Conservation (phyloP, 306 rosid genomes). For the Castanea sativa region DNA sequence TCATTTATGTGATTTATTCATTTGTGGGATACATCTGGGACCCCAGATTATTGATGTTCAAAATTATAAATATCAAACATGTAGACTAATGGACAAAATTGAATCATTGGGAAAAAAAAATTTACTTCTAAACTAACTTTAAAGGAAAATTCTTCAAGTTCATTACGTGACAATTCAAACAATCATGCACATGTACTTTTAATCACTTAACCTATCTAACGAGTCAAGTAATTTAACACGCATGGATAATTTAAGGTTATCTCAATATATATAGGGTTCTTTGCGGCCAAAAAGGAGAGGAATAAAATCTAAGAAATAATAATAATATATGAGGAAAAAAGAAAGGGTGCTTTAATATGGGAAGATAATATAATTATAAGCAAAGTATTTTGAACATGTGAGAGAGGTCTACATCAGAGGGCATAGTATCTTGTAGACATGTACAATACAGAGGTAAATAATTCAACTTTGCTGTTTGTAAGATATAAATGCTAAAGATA, state of each 20-base stretch:
- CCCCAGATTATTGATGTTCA: background rate
- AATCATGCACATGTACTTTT: no score
- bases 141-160: no score
- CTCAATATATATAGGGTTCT: no score
- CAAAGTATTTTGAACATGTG: background rate
- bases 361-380: constrained; percentile 12
- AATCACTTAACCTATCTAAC: no score
- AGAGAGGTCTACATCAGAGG: constrained; percentile 40
- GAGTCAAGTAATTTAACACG: no score
- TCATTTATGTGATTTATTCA: background rate
- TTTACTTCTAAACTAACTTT: no score
- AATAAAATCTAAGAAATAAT: background rate
- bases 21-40: background rate
- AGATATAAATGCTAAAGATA: constrained; percentile 38
- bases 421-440: constrained; percentile 18
- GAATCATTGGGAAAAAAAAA: no score
- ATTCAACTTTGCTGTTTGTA: constrained; percentile 23
- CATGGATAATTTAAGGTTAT: no score
- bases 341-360: constrained; percentile 10
- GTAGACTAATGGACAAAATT: background rate
- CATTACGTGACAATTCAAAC: no score
- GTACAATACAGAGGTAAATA: background rate
- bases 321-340: background rate
- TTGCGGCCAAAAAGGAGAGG: no score
- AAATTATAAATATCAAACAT: background rate